phyloP scores from a whole-genome alignment of 2,329 filamentous ascomycete species.

The Hansfordia pulvinata region DNA sequence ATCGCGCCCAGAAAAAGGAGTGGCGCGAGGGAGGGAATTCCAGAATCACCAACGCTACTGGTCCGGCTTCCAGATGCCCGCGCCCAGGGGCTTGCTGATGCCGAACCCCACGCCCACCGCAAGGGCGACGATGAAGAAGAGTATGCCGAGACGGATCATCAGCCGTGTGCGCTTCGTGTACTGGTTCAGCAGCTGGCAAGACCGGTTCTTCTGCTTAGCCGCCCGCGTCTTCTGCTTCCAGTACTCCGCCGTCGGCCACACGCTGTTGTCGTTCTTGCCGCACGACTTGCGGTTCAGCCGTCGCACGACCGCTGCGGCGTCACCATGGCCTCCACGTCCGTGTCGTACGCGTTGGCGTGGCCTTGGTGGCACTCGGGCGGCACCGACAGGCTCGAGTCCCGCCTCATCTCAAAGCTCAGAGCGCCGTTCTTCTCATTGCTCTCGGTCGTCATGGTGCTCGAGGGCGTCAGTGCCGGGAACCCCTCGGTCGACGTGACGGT shows the following conservation, averaged over 20 bases:
- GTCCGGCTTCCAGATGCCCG: slow-evolving; percentile 44
- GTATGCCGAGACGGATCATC: slow-evolving; percentile 38
- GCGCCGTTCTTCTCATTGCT: slow-evolving; percentile 9
- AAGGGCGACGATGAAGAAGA: slow-evolving; percentile 35
- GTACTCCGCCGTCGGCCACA: slow-evolving; percentile 46
- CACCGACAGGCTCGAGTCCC: slow-evolving; percentile 26
- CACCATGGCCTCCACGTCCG: slow-evolving; percentile 41
- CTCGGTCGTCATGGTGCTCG: slow-evolving; percentile 2
- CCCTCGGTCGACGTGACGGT: slow-evolving; percentile 9
- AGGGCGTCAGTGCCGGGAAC: slow-evolving; percentile 6
- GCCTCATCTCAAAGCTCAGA: slow-evolving; percentile 14
- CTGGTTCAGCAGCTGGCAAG: slow-evolving; percentile 37
- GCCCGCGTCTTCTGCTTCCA: slow-evolving; percentile 46
- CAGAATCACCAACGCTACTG: too few species aligned
- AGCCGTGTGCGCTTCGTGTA: slow-evolving; percentile 41
- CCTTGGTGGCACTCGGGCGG: slow-evolving; percentile 25
- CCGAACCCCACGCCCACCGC: slow-evolving; percentile 44
- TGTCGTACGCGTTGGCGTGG: slow-evolving; percentile 45
- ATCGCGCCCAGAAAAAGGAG: too few species aligned
- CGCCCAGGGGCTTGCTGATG: slow-evolving; percentile 45
- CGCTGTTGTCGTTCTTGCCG: slow-evolving; percentile 34
- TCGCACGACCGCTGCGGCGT: slow-evolving; percentile 23
- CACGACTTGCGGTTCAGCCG: slow-evolving; percentile 20
- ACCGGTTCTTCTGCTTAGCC: slow-evolving; percentile 33
- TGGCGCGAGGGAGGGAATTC: too few species aligned